Percentiles rank a stretch among this genome's conserved stretches.
Evolutionary conservation across 2,329 filamentous ascomycete genomes (phyloP).

Genomic region (Onygenales sp.): DNA sequence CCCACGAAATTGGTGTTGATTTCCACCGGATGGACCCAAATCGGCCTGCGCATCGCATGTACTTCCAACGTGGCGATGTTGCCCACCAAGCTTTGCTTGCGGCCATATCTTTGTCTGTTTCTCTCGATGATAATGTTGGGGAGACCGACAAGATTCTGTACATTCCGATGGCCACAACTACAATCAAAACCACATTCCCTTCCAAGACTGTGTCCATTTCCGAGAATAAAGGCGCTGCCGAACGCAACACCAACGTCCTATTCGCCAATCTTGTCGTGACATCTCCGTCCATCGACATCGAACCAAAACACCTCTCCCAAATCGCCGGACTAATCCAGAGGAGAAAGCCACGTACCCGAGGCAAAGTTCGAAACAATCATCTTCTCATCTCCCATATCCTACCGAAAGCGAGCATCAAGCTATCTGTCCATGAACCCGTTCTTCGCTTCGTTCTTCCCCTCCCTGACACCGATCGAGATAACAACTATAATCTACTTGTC

Average conservation of each 20-base stretch:
- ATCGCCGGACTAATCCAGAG: conserved; percentile 65
- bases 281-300: conserved; percentile 86
- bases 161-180: conserved; percentile 95
- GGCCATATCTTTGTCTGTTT: conserved; percentile 84
- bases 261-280: conserved; percentile 96
- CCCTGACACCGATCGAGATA: conserved; percentile 50
- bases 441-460: conserved; percentile 80
- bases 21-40: conserved; percentile 83
- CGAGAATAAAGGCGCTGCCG: conserved; percentile 63
- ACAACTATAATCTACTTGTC: conserved; percentile 91
- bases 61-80: conserved; percentile 85
- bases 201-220: conserved; percentile 85
- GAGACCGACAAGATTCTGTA: conserved; percentile 83
- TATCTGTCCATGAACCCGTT: conserved; percentile 94
- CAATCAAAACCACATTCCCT: conserved; percentile 82
- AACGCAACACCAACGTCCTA: conserved; percentile 90
- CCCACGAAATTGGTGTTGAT: conserved; percentile 94
- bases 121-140: conserved; percentile 79
- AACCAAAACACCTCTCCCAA: conserved; percentile 82
- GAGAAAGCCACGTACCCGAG: conserved; percentile 33
- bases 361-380: conserved; percentile 41
- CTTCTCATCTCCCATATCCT: conserved; percentile 79
- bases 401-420: conserved; percentile 87
- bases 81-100: conserved; percentile 91
- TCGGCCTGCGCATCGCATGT: conserved; percentile 94